Percentiles rank a stretch among this genome's conserved stretches.
Conservation (phyloP, 2,329 filamentous ascomycete species). For the Cladosporium halotolerans region DNA sequence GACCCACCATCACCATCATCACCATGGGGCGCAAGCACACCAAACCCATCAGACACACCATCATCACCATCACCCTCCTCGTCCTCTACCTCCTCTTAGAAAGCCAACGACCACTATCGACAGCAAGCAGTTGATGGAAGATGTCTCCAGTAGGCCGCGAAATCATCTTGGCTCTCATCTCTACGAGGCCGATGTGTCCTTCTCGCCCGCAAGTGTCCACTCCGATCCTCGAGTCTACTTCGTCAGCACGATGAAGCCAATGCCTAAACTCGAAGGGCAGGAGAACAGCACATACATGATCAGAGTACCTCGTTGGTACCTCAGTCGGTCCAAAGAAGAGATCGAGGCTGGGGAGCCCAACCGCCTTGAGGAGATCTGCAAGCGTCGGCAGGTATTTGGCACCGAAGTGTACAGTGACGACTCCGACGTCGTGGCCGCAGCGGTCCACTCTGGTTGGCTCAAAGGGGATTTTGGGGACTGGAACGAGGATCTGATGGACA, state of each 20-base stretch:
- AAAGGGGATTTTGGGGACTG: conserved; percentile 73
- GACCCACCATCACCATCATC: conserved; percentile 34
- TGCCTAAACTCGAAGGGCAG: conserved; percentile 70
- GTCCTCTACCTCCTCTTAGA: conserved; percentile 38
- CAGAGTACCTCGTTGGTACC: conserved; percentile 73
- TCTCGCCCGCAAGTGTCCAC: conserved; percentile 24
- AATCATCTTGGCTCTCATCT: conserved; percentile 78
- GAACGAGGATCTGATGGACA: conserved; percentile 27
- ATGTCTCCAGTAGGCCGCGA: conserved; percentile 63
- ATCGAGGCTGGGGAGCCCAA: conserved; percentile 32
- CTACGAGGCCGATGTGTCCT: conserved; percentile 62
- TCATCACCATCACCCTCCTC: conserved; percentile 33
- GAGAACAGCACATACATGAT: conserved; percentile 89
- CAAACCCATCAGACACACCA: conserved; percentile 24
- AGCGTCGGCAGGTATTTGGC: conserved; percentile 78
- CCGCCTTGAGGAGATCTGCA: conserved; percentile 76
- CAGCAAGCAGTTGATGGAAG: conserved; percentile 65
- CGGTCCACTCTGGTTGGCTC: conserved; percentile 90
- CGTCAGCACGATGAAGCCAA: conserved; percentile 57
- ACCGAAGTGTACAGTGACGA: conserved; percentile 94
- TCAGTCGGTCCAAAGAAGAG: conserved; percentile 34
- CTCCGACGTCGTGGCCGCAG: conserved; percentile 85
- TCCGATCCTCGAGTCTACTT: conserved; percentile 52
- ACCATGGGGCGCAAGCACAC: conserved; percentile 30
- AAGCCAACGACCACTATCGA: conserved; percentile 62